A percentile compares a stretch with the other conserved stretches of the same genome.
Evolutionary conservation across 805 yeast genomes (phyloP).

Genomic region (Kluyveromyces starmeri): DNA sequence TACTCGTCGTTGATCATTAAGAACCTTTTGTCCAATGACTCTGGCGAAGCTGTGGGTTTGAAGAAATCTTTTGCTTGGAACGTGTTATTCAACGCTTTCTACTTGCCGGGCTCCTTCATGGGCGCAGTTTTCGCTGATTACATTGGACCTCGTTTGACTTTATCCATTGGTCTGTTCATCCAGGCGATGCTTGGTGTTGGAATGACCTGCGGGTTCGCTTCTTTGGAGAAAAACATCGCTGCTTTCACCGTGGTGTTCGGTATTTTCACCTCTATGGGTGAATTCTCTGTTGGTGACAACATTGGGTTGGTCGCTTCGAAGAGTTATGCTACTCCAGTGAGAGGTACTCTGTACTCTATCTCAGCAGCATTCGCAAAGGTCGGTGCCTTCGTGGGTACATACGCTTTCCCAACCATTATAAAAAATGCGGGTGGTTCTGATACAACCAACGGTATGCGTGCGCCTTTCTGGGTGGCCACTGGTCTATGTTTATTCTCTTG

Average conservation of each 20-base stretch:
- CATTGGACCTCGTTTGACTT: constrained; percentile 82
- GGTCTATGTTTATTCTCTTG: constrained; percentile 69
- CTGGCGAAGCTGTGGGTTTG: constrained; percentile 35
- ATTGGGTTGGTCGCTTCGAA: constrained; percentile 83
- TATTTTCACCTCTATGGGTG: constrained; percentile 79
- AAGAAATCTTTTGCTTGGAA: constrained; percentile 87
- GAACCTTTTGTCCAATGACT: constrained; percentile 44
- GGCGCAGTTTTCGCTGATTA: constrained; percentile 86
- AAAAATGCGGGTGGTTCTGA: constrained; percentile 46
- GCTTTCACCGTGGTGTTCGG: constrained; percentile 84
- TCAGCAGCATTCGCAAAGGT: constrained; percentile 89
- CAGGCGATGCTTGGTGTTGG: constrained; percentile 78
- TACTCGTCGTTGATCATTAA: constrained; percentile 67
- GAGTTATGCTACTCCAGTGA: constrained; percentile 74
- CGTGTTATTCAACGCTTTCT: constrained; percentile 77
- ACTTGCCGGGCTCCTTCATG: constrained; percentile 79
- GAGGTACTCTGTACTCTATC: constrained; percentile 86
- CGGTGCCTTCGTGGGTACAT: constrained; percentile 90
- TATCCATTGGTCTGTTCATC: constrained; percentile 53
- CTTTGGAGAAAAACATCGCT: constrained; percentile 52
- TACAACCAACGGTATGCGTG: constrained; percentile 49
- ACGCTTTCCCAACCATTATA: constrained; percentile 76
- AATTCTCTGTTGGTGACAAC: constrained; percentile 91
- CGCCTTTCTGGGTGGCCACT: constrained; percentile 78
- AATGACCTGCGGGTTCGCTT: constrained; percentile 64